These are phyloP conservation scores for Glebionis coronaria DNA, from an alignment of 129 eudicot species.

Conservation along the genomic window DNA sequence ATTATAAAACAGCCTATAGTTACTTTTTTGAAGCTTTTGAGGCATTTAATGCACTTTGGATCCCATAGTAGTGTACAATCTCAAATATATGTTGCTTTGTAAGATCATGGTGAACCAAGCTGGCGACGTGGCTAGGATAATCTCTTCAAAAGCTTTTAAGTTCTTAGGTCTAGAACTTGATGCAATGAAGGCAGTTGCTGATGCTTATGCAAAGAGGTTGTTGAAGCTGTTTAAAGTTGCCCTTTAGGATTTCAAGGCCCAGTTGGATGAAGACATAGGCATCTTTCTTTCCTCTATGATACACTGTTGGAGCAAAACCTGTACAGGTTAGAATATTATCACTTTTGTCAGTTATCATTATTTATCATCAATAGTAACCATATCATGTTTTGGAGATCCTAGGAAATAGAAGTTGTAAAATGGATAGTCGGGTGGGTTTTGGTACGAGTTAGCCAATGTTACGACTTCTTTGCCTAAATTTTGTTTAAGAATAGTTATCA, in stretches of 20 bases:
- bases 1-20: conserved; percentile 73
- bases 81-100: conserved; percentile 69
- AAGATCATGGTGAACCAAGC: conserved; percentile 70
- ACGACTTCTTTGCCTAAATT: too few relatives aligned
- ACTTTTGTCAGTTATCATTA: too few relatives aligned
- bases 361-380: neutral
- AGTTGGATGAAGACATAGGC: conserved; percentile 85
- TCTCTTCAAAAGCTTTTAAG: conserved; percentile 65
- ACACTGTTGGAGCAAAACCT: conserved; percentile 66
- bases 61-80: conserved; percentile 65
- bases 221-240: conserved; percentile 64
- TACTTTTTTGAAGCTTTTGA: conserved; percentile 82
- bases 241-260: conserved; percentile 54
- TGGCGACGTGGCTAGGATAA: conserved; percentile 70
- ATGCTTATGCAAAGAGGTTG: conserved; percentile 71
- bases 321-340: conserved; percentile 49
- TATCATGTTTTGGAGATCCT: neutral
- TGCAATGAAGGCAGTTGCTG: too few relatives aligned
- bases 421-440: too few relatives aligned
- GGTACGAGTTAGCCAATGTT: too few relatives aligned
- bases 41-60: conserved; percentile 79
- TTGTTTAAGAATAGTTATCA: too few relatives aligned
- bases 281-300: too few relatives aligned
- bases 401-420: neutral
- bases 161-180: conserved; percentile 75